Evolutionary conservation across 108 stramenopile genomes (phyloP), one percentile per base, ranked within the genome.

Genomic region (Fragilariopsis cylindrus): DNA sequence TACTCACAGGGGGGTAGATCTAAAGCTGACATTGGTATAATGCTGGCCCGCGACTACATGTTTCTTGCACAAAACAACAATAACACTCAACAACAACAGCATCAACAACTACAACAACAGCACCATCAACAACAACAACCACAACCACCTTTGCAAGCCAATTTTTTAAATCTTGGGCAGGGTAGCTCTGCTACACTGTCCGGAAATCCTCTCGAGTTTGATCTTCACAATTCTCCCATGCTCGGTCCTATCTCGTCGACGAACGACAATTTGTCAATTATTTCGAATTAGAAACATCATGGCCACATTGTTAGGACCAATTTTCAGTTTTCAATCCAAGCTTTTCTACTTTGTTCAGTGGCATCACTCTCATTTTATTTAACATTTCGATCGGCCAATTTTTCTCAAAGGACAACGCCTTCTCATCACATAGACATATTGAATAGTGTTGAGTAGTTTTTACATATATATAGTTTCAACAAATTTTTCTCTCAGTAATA

Each of bases 1-100:
- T 95, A 92, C 72, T 82, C 84, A 44, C 81, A 90, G 16, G 81
- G 85, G 3, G 90, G 88, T 40, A 65, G 94, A 54, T 72, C 85
- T 5, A 80, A 83, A 7, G 69, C 75, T 5, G 94, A 95, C 62
- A 90, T 95, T 72, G 94, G 91, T 8, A 65, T 95, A 16, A 91
- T 95, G 90, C 70, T 95, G 49, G 94, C 94, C 13, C 70, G 94
- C 9, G 94, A 95, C 73, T 95, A 85, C 80, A 89, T 95, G 86
- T 92, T 92, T 72, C 65, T 95, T 57, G 83, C 74, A 50, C 88
- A 88, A 69, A 76, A 77, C 46, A 81, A 85, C 43, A 60, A 52
- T 55, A 75, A 57, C 75, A 74, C 65, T 12, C 66, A 21, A n/a
- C 58, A 57, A 7, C 57, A 66, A 18, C 70, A 76, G 21, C 79